Evolutionary conservation across 495 filamentous ascomycete genomes (phyloP).

Genomic region (Trypethelium eluteriae): DNA sequence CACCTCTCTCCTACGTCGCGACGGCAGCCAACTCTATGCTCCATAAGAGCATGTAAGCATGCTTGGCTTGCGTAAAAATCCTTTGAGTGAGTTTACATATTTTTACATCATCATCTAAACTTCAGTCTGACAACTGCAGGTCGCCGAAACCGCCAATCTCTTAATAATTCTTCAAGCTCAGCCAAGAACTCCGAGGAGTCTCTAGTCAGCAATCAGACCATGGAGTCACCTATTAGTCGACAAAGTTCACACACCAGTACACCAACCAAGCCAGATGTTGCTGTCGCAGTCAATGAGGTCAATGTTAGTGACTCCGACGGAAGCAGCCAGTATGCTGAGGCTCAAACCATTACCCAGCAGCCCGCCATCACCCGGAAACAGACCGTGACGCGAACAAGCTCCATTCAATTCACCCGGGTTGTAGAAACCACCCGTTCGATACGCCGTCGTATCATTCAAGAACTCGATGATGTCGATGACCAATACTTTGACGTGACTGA

Average conservation of each 20-base stretch:
- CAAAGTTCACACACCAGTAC: neutral
- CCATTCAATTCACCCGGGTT: neutral
- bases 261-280: neutral
- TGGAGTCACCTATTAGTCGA: neutral
- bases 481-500: neutral
- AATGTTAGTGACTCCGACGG: neutral
- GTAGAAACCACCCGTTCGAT: neutral
- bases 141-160: conserved; percentile 2
- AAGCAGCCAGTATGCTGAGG: neutral
- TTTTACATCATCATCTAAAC: neutral
- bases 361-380: neutral
- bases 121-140: neutral
- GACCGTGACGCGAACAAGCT: neutral
- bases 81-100: neutral
- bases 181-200: neutral
- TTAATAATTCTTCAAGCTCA: neutral
- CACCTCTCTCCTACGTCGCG: neutral
- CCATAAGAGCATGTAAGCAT: neutral
- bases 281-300: neutral
- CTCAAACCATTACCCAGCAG: neutral
- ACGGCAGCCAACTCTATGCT: neutral
- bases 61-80: conserved; percentile 9
- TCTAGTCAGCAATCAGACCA: neutral
- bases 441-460: neutral
- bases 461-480: conserved; percentile 1